Percentiles rank a stretch among this genome's conserved stretches.
phyloP scores from a whole-genome alignment of 2,329 filamentous ascomycete species.

The Triangularia setosa region DNA sequence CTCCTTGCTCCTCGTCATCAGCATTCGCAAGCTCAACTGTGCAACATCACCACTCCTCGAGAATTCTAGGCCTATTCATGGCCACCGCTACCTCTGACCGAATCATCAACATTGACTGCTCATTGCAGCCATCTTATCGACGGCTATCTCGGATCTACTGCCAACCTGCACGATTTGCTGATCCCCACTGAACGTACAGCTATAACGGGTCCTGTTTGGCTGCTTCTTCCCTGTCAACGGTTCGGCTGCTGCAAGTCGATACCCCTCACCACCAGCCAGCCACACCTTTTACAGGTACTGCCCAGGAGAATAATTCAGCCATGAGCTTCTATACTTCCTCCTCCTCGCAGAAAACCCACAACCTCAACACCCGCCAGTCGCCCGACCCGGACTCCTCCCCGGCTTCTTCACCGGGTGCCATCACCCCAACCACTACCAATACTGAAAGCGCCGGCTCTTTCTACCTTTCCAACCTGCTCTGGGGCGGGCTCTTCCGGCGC shows the following conservation, averaged over 20 bases:
- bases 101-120: background rate
- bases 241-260: background rate
- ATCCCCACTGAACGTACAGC: background rate
- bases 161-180: background rate
- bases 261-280: background rate
- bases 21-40: conserved; percentile 1
- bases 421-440: conserved; percentile 26
- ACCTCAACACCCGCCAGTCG: conserved; percentile 11
- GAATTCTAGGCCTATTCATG: conserved; percentile 6
- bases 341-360: background rate
- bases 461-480: conserved; percentile 38
- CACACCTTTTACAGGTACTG: background rate
- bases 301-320: background rate
- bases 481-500: conserved; percentile 64
- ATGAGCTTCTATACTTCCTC: conserved; percentile 24
- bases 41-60: background rate
- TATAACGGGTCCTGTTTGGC: background rate
- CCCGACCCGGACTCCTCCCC: conserved; percentile 24
- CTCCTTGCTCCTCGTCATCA: background rate
- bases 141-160: conserved; percentile 1
- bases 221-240: background rate
- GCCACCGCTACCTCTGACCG: background rate
- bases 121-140: background rate
- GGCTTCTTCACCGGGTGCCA: conserved; percentile 27
- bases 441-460: conserved; percentile 31